phyloP scores from a whole-genome alignment of 192 early-diverging fungal genomes.

The Kickxella alabastrina region DNA sequence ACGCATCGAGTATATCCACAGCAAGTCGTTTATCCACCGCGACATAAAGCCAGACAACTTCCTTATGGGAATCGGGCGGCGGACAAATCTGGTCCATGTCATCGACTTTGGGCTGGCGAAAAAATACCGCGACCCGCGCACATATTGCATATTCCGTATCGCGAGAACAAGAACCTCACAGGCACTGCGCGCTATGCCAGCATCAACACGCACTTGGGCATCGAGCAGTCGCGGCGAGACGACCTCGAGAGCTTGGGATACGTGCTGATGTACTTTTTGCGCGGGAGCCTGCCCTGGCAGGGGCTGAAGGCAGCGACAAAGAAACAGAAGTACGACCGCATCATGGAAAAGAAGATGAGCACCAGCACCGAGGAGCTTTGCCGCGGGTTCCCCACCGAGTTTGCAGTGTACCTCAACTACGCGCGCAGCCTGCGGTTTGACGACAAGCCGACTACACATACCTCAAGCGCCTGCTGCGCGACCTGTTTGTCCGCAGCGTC shows the following conservation, averaged over 20 bases:
- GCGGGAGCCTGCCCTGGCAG: constrained; percentile 89
- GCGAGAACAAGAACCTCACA: constrained; percentile 89
- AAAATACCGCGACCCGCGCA: constrained; percentile 80
- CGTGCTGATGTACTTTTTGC: constrained; percentile 88
- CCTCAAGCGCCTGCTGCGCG: constrained; percentile 80
- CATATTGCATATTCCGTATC: constrained; percentile 85
- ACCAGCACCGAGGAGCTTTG: constrained; percentile 80
- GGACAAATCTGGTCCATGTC: constrained; percentile 78
- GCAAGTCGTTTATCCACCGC: constrained; percentile 87
- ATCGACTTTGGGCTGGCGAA: constrained; percentile 93
- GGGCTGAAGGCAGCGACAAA: constrained; percentile 85
- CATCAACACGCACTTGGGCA: constrained; percentile 81
- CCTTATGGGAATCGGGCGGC: constrained; percentile 81
- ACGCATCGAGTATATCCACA: constrained; percentile 75
- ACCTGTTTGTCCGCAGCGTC: constrained; percentile 77
- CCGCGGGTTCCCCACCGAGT: constrained; percentile 79
- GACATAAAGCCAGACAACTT: constrained; percentile 94
- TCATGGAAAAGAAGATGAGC: constrained; percentile 90
- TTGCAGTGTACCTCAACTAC: constrained; percentile 85
- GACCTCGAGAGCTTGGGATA: constrained; percentile 88
- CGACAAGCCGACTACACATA: constrained; percentile 88
- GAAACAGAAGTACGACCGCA: constrained; percentile 92
- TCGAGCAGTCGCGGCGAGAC: constrained; percentile 87
- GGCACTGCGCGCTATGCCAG: constrained; percentile 91
- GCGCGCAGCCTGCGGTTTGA: constrained; percentile 81